Evolutionary conservation across 2,329 filamentous ascomycete species (phyloP).

Genomic region (Zopfia rhizophila): DNA sequence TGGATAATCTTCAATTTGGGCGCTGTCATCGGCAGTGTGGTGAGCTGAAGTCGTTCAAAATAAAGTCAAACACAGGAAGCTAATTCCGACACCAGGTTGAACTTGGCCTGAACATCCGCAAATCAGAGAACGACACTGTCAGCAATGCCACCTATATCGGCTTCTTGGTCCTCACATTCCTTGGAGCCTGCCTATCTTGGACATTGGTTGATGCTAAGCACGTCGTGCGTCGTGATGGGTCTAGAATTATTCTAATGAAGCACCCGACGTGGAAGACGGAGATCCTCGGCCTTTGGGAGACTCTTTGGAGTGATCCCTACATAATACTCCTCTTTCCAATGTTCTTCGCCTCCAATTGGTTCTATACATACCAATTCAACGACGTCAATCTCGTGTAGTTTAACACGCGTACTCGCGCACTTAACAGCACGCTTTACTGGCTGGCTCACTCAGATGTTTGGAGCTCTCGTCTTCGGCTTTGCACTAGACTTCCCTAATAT

Average conservation of each 20-base stretch:
- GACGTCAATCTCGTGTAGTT: conserved; percentile 74
- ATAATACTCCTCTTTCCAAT: conserved; percentile 79
- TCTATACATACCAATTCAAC: conserved; percentile 82
- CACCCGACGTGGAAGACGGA: conserved; percentile 85
- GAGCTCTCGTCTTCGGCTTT: conserved; percentile 75
- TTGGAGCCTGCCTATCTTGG: conserved; percentile 74
- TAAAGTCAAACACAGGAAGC: conserved; percentile 2
- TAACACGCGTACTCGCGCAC: conserved; percentile 74
- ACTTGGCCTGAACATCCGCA: conserved; percentile 74
- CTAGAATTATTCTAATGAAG: conserved; percentile 82
- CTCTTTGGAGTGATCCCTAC: conserved; percentile 73
- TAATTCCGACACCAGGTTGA: conserved; percentile 62
- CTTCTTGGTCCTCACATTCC: conserved; percentile 81
- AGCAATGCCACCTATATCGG: conserved; percentile 81
- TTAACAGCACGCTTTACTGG: conserved; percentile 82
- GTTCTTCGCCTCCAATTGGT: conserved; percentile 81
- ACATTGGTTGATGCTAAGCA: conserved; percentile 74
- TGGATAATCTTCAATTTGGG: conserved; percentile 95
- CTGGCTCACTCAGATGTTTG: conserved; percentile 75
- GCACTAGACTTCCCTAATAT: conserved; percentile 67
- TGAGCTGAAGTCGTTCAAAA: conserved; percentile 46
- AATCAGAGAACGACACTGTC: conserved; percentile 60
- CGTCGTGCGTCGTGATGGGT: conserved; percentile 78
- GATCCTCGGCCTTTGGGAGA: conserved; percentile 76
- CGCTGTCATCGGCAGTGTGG: conserved; percentile 81